A percentile compares a stretch with the other conserved stretches of the same genome.
These are phyloP conservation scores for Paxillus rubicundulus DNA, from an alignment of 768 basidiomycete genomes.

Conservation along the genomic window DNA sequence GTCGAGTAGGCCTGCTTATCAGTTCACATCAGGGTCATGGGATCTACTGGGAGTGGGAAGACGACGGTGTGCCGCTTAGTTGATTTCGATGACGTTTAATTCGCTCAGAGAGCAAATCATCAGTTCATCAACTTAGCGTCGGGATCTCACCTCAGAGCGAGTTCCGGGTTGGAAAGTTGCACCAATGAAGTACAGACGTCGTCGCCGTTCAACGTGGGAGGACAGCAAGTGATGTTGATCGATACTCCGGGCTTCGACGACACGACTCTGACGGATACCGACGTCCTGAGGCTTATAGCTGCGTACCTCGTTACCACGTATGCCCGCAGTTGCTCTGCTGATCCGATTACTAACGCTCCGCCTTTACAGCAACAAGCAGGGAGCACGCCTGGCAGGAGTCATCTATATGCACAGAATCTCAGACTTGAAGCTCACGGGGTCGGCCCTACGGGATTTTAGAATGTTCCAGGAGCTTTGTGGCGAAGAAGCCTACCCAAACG, in stretches of 20 bases:
- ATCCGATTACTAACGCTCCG: conserved; percentile 8
- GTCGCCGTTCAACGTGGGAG: conserved; percentile 23
- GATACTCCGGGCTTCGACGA: conserved; percentile 69
- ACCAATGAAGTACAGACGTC: conserved; percentile 35
- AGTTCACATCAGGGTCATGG: conserved; percentile 30
- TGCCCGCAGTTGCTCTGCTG: background rate
- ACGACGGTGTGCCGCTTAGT: conserved; percentile 28
- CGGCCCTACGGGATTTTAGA: conserved; percentile 46
- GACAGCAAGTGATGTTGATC: conserved; percentile 45
- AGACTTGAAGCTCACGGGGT: conserved; percentile 48
- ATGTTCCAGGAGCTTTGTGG: conserved; percentile 57
- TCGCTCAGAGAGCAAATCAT: conserved; percentile 2
- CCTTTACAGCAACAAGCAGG: conserved; percentile 31
- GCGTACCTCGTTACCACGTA: conserved; percentile 34
- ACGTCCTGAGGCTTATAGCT: conserved; percentile 51
- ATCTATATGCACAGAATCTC: conserved; percentile 54
- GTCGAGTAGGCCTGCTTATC: conserved; percentile 22
- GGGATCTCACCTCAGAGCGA: conserved; percentile 31
- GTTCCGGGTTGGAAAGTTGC: conserved; percentile 36
- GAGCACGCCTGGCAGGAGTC: conserved; percentile 43
- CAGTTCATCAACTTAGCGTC: conserved; percentile 39
- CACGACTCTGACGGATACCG: conserved; percentile 46
- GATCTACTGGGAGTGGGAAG: conserved; percentile 35
- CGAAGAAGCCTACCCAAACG: conserved; percentile 46
- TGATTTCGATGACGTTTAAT: background rate